Evolutionary conservation across 495 filamentous ascomycete species (phyloP), one percentile per base, ranked within the genome.

Genomic region (Daldinia childiae): DNA sequence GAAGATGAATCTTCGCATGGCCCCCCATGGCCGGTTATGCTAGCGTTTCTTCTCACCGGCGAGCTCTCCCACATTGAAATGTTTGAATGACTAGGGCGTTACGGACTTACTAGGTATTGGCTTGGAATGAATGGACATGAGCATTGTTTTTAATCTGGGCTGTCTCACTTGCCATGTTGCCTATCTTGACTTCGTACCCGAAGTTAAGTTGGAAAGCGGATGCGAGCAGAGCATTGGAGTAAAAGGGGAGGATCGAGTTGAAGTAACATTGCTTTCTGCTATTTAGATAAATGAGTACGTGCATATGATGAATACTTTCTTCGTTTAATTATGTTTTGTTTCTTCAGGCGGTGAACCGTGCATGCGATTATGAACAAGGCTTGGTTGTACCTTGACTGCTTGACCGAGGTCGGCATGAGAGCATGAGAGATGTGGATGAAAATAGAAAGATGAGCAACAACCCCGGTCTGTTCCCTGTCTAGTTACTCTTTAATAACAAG

Each of bases 261-360:
- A 71, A 63, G 57, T 71, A 62, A 59, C 19, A 57, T 55, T 60
- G 45, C 57, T 56, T 21, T 48, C 17, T 48, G 43, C 24, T 30
- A 51, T 62, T 69, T 52, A 73, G 71, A 73, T 62, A 61, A 73
- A 67, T 73, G 45, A 73, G 64, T 73, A 75, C 68, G 71, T 62
- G 70, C 61, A 75, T 75, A 77, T 75, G 75, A 77, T 75, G 70
- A 77, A 75, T 77, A 66, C 14, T 66, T 69, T 73, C 57, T 66
- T 57, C 41, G 21, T 64, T 64, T 30, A 4, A 15, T 12, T 39
- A 17, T 14, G 26, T 32, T 27, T 43, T 15, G 19, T 30, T 54
- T 54, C 50, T 54, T 30, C 2, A 54, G 17, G 43, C 50, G 50
- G 27, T 29, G 24, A 54, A n/a, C 6, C 11, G 24, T 54, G 26